Conservation (phyloP, 78 protist species). For the Tieghemostelium lacteum region DNA sequence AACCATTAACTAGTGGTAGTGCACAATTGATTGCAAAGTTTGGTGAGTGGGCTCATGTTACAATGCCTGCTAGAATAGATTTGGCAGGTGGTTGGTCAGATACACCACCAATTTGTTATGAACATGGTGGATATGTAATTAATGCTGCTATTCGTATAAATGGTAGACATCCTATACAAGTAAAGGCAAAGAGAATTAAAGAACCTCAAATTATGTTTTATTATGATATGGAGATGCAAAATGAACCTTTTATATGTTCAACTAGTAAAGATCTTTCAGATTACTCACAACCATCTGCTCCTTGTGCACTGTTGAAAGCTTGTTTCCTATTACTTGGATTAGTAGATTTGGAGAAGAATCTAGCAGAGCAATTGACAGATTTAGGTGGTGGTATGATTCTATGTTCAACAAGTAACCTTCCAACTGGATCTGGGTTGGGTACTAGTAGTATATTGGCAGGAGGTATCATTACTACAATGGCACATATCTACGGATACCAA, state of each 20-base stretch:
- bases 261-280: conserved; percentile 22
- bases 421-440: conserved; percentile 86
- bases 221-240: background rate
- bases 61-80: conserved; percentile 65
- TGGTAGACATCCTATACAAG: conserved; percentile 18
- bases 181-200: background rate
- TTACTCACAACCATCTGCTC: conserved; percentile 29
- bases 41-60: conserved; percentile 14
- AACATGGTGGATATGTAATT: conserved; percentile 64
- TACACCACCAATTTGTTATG: conserved; percentile 75
- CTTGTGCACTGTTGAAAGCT: conserved; percentile 21
- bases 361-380: conserved; percentile 12
- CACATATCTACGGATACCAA: conserved; percentile 28
- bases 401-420: conserved; percentile 19
- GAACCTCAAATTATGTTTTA: conserved; percentile 1
- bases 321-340: conserved; percentile 64
- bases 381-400: conserved; percentile 85
- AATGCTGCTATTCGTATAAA: conserved; percentile 45
- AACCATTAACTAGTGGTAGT: background rate
- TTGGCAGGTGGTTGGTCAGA: conserved; percentile 78
- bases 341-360: background rate
- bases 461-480: conserved; percentile 57
- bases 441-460: conserved; percentile 74
- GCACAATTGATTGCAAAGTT: background rate
- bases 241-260: conserved; percentile 22